Evolutionary conservation across 2,329 filamentous ascomycete species (phyloP).

Genomic region (Colletotrichum chlorophyti): DNA sequence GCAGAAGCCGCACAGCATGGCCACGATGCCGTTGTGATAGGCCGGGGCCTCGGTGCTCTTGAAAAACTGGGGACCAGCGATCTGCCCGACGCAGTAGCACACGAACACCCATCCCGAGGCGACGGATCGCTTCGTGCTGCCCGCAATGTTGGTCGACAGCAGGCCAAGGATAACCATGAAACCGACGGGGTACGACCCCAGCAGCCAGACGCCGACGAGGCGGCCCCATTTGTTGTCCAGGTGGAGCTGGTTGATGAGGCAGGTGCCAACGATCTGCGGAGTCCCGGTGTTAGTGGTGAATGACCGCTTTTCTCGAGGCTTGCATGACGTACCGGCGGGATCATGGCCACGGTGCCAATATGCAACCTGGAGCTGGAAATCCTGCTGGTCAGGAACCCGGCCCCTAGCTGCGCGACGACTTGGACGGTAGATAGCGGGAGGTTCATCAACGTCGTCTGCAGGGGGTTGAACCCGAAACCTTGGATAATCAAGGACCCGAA

Average conservation of each 20-base stretch:
- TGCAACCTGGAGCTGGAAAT: constrained; percentile 12
- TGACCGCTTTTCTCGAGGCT: neutral
- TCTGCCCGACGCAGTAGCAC: constrained; percentile 39
- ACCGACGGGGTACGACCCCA: constrained; percentile 22
- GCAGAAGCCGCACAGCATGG: constrained; percentile 15
- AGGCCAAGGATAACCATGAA: constrained; percentile 25
- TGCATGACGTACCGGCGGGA: constrained; percentile 2
- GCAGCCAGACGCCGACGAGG: constrained; percentile 19
- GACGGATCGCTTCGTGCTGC: constrained; percentile 37
- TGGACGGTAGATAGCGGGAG: constrained; percentile 47
- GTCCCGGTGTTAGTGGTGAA: no score
- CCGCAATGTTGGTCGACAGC: constrained; percentile 38
- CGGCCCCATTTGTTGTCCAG: constrained; percentile 25
- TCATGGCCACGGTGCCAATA: constrained; percentile 16
- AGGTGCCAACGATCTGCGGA: constrained; percentile 22
- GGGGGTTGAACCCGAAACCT: constrained; percentile 60
- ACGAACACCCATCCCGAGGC: constrained; percentile 39
- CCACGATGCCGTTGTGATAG: constrained; percentile 24
- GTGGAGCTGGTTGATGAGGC: constrained; percentile 23
- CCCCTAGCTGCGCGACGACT: constrained; percentile 14
- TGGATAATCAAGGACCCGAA: constrained; percentile 50
- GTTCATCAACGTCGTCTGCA: constrained; percentile 63
- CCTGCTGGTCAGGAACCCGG: constrained; percentile 19
- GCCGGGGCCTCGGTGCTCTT: constrained; percentile 29
- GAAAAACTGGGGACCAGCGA: constrained; percentile 40